Evolutionary conservation across 371 early-diverging fungal species (phyloP).

Genomic region (Lichtheimia ornata): DNA sequence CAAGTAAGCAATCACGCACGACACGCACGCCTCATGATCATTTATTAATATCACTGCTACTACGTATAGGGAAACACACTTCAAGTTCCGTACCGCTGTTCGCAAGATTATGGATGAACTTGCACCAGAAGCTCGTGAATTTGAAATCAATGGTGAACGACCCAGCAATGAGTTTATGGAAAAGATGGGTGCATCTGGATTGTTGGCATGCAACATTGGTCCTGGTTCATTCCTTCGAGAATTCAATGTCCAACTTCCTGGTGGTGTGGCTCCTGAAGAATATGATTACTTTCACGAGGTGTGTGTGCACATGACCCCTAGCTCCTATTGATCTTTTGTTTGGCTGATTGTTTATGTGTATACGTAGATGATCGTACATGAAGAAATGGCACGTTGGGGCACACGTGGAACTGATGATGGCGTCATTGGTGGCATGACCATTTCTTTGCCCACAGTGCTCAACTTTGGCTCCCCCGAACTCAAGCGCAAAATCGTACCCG

Average conservation of each 20-base stretch:
- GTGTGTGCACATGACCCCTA: neutral
- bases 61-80: conserved; percentile 53
- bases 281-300: conserved; percentile 66
- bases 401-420: conserved; percentile 53
- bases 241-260: conserved; percentile 38
- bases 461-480: conserved; percentile 46
- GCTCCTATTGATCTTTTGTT: too few species aligned
- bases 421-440: conserved; percentile 46
- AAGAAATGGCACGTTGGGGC: conserved; percentile 52
- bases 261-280: conserved; percentile 53
- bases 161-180: conserved; percentile 48
- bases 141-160: conserved; percentile 42
- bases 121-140: conserved; percentile 36
- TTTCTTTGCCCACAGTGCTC: conserved; percentile 64
- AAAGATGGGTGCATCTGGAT: conserved; percentile 41
- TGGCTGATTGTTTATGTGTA: too few species aligned
- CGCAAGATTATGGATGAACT: conserved; percentile 44
- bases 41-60: too few species aligned
- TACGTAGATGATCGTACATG: neutral
- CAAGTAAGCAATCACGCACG: conserved; percentile 49
- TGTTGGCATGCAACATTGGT: conserved; percentile 38
- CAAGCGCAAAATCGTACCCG: conserved; percentile 59
- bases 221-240: conserved; percentile 42
- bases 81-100: conserved; percentile 40
- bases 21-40: neutral